Percentiles rank a stretch among this genome's conserved stretches.
These are phyloP conservation scores for Cruciata laevipes DNA, from an alignment of 257 asterid species.

Conservation along the genomic window DNA sequence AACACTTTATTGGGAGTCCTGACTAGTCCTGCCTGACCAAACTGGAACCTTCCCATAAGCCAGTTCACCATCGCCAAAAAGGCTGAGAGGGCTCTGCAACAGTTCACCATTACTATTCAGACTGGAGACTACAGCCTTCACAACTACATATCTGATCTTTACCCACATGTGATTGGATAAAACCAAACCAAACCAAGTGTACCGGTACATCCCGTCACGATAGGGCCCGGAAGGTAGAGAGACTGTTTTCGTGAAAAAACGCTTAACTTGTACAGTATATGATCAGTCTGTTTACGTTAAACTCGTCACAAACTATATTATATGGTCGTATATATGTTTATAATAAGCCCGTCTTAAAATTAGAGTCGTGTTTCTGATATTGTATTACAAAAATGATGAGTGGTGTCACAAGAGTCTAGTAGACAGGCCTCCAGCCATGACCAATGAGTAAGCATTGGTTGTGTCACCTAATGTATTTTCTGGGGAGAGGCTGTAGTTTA, in stretches of 20 bases:
- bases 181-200: too few relatives aligned
- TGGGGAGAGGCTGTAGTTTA: not conserved
- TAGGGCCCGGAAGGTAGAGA: not conserved
- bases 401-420: not conserved
- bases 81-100: not conserved
- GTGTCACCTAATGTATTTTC: not conserved
- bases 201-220: not conserved
- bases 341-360: too few relatives aligned
- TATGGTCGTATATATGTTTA: too few relatives aligned
- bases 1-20: conserved; percentile 4
- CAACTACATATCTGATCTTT: not conserved
- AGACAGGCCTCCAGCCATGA: not conserved
- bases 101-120: not conserved
- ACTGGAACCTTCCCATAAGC: conserved; percentile 2
- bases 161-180: not conserved
- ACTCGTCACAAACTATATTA: too few relatives aligned
- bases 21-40: conserved; percentile 4
- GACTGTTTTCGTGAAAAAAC: too few relatives aligned
- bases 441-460: conserved; percentile 3
- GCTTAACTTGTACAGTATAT: too few relatives aligned
- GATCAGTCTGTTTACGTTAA: too few relatives aligned
- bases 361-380: not conserved
- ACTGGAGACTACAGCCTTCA: not conserved
- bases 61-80: conserved; percentile 13
- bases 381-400: not conserved